These are phyloP conservation scores for Lagerstroemia speciosa DNA, from an alignment of 345 rosid genomes.

Conservation along the genomic window DNA sequence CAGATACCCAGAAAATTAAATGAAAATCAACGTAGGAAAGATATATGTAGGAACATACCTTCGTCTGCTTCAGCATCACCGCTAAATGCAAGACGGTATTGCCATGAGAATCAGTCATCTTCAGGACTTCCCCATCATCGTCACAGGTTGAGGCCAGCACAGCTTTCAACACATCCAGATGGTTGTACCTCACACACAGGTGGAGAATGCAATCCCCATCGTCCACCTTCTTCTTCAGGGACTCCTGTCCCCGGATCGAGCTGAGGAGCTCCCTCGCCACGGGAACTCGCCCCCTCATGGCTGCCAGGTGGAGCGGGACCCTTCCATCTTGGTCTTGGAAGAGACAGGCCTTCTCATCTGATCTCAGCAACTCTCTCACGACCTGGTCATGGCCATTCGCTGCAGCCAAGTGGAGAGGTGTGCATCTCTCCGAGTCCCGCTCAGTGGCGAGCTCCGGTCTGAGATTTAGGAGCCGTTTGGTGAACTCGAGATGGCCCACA, in stretches of 20 bases:
- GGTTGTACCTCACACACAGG: not conserved
- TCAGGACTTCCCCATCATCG: not conserved
- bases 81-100: constrained; percentile 1
- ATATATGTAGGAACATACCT: constrained; percentile 1
- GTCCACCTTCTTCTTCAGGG: rapidly evolving
- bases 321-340: not conserved
- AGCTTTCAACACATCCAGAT: not conserved
- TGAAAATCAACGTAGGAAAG: no score
- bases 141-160: not conserved
- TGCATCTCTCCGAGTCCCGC: no score
- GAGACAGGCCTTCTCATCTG: no score
- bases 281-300: not conserved
- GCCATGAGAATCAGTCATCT: not conserved
- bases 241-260: no score
- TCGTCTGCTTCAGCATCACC: not conserved
- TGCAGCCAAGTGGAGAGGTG: no score
- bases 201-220: not conserved
- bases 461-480: no score
- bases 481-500: no score
- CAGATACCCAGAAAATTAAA: no score
- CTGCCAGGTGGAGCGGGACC: constrained; percentile 2
- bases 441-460: no score
- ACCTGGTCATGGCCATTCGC: no score
- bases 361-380: no score
- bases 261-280: no score